phyloP scores from a whole-genome alignment of 2,329 filamentous ascomycete species.

The Aureobasidium melanogenum region DNA sequence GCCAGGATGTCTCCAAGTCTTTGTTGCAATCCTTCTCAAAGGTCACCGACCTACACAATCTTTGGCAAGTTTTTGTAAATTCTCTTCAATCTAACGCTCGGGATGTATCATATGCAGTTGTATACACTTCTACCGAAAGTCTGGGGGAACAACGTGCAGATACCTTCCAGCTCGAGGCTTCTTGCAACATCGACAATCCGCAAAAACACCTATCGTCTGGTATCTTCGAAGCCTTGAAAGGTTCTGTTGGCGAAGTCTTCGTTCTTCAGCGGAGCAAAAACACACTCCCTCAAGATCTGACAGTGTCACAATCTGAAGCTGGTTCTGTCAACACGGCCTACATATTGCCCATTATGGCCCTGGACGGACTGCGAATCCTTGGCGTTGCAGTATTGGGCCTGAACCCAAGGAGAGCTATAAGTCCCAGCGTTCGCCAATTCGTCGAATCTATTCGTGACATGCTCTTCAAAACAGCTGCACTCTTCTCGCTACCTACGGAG shows the following conservation, averaged over 20 bases:
- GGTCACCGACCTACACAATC: neutral
- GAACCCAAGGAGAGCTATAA: conserved; percentile 29
- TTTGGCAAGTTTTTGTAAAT: neutral
- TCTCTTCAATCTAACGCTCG: neutral
- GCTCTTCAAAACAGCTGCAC: conserved; percentile 30
- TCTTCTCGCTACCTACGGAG: conserved; percentile 19
- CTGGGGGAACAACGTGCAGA: neutral
- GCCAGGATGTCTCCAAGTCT: neutral
- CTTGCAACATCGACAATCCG: neutral
- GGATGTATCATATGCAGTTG: neutral
- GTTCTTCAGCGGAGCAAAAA: neutral
- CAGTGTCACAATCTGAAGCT: neutral
- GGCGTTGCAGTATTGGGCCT: conserved; percentile 32
- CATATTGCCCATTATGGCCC: conserved; percentile 15
- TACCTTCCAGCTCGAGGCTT: conserved; percentile 12
- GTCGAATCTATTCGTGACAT: conserved; percentile 28
- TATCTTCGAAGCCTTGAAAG: neutral
- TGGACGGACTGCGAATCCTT: conserved; percentile 25
- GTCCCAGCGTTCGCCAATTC: conserved; percentile 31
- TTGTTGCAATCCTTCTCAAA: neutral
- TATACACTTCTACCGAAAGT: neutral
- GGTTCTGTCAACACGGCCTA: conserved; percentile 1
- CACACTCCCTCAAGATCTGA: conserved; percentile 2
- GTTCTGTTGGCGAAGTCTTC: neutral
- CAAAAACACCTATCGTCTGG: neutral